These are phyloP conservation scores for Drosera capensis DNA, from an alignment of 148 eudicot genomes.

Conservation along the genomic window DNA sequence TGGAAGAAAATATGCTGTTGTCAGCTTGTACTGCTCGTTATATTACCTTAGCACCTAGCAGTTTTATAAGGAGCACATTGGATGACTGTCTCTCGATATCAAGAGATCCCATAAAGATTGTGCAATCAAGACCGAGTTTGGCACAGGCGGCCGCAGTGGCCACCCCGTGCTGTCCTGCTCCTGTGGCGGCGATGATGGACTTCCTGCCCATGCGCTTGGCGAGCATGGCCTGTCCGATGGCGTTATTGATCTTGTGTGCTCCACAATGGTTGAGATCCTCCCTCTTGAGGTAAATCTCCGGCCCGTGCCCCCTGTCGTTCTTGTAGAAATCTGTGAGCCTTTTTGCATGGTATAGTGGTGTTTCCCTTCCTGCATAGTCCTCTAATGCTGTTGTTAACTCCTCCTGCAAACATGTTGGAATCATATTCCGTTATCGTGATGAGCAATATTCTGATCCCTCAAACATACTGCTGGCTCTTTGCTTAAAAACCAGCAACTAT, in stretches of 20 bases:
- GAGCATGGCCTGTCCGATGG: constrained; percentile 57
- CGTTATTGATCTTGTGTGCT: constrained; percentile 61
- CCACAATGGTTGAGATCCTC: constrained; percentile 64
- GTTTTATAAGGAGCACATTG: constrained; percentile 56
- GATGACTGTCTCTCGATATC: constrained; percentile 62
- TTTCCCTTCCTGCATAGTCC: constrained; percentile 71
- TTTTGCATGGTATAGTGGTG: constrained; percentile 56
- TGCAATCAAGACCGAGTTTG: constrained; percentile 38
- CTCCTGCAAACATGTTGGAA: no score
- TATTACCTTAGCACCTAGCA: constrained; percentile 77
- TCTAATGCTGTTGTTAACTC: constrained; percentile 37
- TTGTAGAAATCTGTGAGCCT: constrained; percentile 52
- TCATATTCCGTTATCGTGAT: no score
- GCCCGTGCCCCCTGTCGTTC: constrained; percentile 43
- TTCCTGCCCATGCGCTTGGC: constrained; percentile 50
- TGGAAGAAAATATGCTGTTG: no score
- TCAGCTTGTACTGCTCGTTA: no score
- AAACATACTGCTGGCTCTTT: no score
- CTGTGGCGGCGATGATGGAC: constrained; percentile 62
- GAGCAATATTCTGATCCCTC: no score
- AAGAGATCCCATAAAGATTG: constrained; percentile 63
- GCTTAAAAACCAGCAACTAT: no score
- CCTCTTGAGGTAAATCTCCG: constrained; percentile 52
- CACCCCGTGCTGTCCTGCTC: constrained; percentile 76
- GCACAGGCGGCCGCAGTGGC: constrained; percentile 71